A percentile compares a stretch with the other conserved stretches of the same genome.
Conservation (phyloP, 2,329 filamentous ascomycete species). For the Paracoccidioides lutzii region DNA sequence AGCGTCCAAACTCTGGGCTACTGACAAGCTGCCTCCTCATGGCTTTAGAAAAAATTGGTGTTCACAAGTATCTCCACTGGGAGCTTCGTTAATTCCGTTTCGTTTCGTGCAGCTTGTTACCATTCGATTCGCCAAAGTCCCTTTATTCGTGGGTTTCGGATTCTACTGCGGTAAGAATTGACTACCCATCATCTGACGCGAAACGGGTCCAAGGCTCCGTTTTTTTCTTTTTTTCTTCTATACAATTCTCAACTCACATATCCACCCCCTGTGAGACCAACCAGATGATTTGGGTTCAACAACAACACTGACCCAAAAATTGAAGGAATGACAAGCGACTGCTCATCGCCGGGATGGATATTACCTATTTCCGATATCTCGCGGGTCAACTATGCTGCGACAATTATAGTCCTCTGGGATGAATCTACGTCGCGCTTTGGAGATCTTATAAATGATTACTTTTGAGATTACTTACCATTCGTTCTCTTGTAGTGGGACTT, state of each 20-base stretch:
- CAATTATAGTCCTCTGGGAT: not conserved
- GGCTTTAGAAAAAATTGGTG: not conserved
- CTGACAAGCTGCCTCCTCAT: not conserved
- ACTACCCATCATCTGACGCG: not conserved
- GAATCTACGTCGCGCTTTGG: not conserved
- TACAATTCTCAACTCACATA: not conserved
- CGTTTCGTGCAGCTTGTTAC: not conserved
- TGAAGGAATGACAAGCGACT: not conserved
- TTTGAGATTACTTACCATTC: too few relatives aligned
- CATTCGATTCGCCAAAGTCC: not conserved
- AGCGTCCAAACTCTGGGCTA: too few relatives aligned
- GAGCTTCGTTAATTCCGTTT: not conserved
- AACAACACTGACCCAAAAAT: not conserved
- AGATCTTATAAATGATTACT: not conserved
- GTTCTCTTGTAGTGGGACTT: too few relatives aligned
- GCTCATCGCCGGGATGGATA: not conserved
- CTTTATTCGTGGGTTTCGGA: not conserved
- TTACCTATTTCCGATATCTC: too few relatives aligned
- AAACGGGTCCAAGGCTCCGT: not conserved
- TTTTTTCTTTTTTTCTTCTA: not conserved
- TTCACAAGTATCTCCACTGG: not conserved
- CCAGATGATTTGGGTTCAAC: not conserved
- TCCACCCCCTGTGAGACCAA: too few relatives aligned
- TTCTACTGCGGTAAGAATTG: too few relatives aligned
- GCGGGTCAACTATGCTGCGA: not conserved